A percentile compares a stretch with the other conserved stretches of the same genome.
Evolutionary conservation across 176 grass and related monocot genomes (phyloP).

Genomic region (Triticum timopheevii): DNA sequence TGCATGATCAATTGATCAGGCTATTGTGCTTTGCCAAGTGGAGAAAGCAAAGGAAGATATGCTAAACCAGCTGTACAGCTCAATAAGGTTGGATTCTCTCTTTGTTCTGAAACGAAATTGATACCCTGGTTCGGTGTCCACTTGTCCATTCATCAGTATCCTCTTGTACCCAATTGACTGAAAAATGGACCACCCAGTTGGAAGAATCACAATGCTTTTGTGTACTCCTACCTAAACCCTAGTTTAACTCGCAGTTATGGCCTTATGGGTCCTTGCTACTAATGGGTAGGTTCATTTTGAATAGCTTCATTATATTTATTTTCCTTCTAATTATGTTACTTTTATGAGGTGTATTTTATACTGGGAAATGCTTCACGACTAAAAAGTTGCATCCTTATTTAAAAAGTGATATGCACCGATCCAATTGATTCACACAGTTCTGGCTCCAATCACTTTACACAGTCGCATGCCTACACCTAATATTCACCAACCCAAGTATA

Average conservation of each 20-base stretch:
- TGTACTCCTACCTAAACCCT: neutral
- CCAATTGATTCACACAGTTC: neutral
- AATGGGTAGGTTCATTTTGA: neutral
- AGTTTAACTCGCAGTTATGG: neutral
- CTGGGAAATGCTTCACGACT: neutral
- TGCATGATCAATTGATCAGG: conserved; percentile 41
- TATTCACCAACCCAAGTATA: conserved; percentile 1
- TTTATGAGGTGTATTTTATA: neutral
- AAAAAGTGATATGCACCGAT: neutral
- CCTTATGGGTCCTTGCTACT: neutral
- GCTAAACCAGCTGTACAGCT: conserved; percentile 76
- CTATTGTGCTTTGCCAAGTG: conserved; percentile 89
- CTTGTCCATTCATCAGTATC: neutral
- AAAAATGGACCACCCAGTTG: neutral
- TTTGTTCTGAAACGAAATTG: conserved; percentile 27
- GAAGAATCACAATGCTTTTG: conserved; percentile 11
- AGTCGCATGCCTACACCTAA: conserved; percentile 13
- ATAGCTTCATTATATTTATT: neutral
- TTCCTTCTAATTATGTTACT: neutral
- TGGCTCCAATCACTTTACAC: neutral
- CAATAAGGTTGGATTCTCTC: conserved; percentile 58
- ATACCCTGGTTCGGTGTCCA: neutral
- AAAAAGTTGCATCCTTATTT: neutral
- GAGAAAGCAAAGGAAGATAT: conserved; percentile 91
- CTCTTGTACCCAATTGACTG: neutral